These are phyloP conservation scores for Tribonema minus DNA, from an alignment of 108 stramenopile species.

Conservation along the genomic window DNA sequence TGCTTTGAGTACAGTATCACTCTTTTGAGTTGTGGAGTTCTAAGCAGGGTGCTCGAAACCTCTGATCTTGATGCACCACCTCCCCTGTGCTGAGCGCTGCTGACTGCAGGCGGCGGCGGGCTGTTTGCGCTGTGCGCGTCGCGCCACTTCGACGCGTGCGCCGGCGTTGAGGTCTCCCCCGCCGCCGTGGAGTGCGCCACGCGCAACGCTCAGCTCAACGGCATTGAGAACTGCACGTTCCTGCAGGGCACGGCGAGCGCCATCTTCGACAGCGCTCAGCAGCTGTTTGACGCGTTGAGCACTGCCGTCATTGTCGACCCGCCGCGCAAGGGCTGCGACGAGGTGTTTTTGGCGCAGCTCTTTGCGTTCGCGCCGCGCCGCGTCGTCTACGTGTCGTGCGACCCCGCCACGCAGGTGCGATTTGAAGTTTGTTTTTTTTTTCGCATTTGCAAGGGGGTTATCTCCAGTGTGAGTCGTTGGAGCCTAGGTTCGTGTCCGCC, in stretches of 20 bases:
- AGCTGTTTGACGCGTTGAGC: conserved; percentile 66
- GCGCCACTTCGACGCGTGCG: conserved; percentile 68
- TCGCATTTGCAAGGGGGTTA: no score
- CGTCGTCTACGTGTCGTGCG: conserved; percentile 92
- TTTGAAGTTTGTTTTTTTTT: no score
- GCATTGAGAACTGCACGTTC: conserved; percentile 69
- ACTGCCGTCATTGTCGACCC: conserved; percentile 95
- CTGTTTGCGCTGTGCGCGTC: conserved; percentile 77
- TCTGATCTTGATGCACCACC: no score
- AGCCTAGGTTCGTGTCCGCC: no score
- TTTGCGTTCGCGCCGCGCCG: conserved; percentile 73
- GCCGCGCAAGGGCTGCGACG: conserved; percentile 71
- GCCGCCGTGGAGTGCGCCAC: conserved; percentile 76
- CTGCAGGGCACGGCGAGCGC: conserved; percentile 78
- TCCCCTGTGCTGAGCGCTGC: no score
- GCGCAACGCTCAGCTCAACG: conserved; percentile 73
- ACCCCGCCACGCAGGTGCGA: conserved; percentile 74
- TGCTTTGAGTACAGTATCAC: no score
- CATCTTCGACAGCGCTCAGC: conserved; percentile 64
- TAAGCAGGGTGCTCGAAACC: no score
- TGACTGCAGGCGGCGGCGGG: no score
- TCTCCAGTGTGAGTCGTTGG: no score
- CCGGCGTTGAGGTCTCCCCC: conserved; percentile 87
- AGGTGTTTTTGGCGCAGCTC: conserved; percentile 81
- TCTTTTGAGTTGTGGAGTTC: no score